phyloP scores from a whole-genome alignment of 2,329 filamentous ascomycete genomes.

The Leptographium lundbergii region DNA sequence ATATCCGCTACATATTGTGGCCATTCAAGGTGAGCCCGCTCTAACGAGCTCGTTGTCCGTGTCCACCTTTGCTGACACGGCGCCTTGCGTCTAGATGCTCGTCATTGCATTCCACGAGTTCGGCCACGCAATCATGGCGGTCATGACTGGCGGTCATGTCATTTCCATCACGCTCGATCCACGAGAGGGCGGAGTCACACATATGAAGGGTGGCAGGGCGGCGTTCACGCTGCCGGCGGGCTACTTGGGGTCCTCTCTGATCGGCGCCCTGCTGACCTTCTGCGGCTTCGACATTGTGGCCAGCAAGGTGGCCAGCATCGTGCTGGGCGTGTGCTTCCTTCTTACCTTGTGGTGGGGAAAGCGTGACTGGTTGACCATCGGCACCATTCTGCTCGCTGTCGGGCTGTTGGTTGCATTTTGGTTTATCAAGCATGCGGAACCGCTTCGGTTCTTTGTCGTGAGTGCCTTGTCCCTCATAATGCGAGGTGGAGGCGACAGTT shows the following conservation, averaged over 20 bases:
- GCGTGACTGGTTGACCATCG: slow-evolving; percentile 63
- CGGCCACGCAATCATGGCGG: slow-evolving; percentile 60
- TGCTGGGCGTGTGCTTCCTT: slow-evolving; percentile 60
- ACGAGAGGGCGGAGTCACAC: slow-evolving; percentile 64
- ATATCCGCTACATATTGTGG: slow-evolving; percentile 63
- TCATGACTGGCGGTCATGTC: slow-evolving; percentile 60
- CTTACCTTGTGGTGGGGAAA: slow-evolving; percentile 75
- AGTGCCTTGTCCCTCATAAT: neutral
- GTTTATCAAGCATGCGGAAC: slow-evolving; percentile 68
- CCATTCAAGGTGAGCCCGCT: slow-evolving; percentile 54
- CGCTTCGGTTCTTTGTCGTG: slow-evolving; percentile 49
- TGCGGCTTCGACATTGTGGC: slow-evolving; percentile 74
- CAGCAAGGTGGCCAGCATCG: slow-evolving; percentile 65
- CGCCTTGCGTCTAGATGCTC: slow-evolving; percentile 45
- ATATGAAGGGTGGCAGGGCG: slow-evolving; percentile 59
- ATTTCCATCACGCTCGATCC: slow-evolving; percentile 50
- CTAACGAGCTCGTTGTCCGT: neutral
- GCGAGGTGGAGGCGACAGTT: neutral
- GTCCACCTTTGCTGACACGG: neutral
- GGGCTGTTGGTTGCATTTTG: slow-evolving; percentile 61
- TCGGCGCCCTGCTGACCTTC: slow-evolving; percentile 66
- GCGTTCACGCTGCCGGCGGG: slow-evolving; percentile 65
- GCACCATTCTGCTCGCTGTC: slow-evolving; percentile 57
- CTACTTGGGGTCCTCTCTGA: slow-evolving; percentile 64
- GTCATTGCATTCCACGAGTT: slow-evolving; percentile 77